phyloP scores from a whole-genome alignment of 225 moss, liverwort and hornwort species.

The Bryum argenteum region DNA sequence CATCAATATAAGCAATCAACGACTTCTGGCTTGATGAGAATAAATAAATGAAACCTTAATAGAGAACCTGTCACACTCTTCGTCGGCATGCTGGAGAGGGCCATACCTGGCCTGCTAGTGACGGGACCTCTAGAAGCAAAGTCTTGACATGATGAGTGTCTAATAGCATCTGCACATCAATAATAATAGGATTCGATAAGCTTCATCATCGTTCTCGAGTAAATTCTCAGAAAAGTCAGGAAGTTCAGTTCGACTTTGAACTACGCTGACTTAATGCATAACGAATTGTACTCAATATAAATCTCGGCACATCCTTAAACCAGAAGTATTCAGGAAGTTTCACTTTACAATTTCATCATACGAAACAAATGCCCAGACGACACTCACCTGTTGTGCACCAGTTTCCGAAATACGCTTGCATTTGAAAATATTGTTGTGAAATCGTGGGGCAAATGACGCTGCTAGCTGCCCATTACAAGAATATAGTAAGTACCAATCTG shows the following conservation, averaged over 20 bases:
- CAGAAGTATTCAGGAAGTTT: neutral
- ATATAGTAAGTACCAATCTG: conserved; percentile 21
- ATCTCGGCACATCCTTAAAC: conserved; percentile 1
- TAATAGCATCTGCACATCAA: conserved; percentile 82
- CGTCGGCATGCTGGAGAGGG: neutral
- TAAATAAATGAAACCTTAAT: conserved; percentile 5
- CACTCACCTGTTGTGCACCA: conserved; percentile 92
- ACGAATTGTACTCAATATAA: neutral
- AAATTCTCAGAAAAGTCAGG: neutral
- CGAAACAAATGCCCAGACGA: conserved; percentile 13
- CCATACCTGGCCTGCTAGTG: conserved; percentile 92
- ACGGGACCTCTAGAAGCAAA: conserved; percentile 87
- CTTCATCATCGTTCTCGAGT: neutral
- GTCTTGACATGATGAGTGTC: conserved; percentile 99
- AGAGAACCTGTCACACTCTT: neutral
- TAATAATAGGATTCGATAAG: conserved; percentile 14
- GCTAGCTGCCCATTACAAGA: conserved; percentile 74
- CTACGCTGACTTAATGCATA: conserved; percentile 5
- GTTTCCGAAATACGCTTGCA: conserved; percentile 99
- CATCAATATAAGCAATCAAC: neutral
- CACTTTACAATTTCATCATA: neutral
- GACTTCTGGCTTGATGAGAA: neutral
- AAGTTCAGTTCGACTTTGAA: neutral
- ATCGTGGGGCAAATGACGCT: conserved; percentile 97
- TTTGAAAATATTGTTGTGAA: conserved; percentile 87